phyloP scores from a whole-genome alignment of 371 early-diverging fungal genomes.

The Polyrhizophydium stewartii region DNA sequence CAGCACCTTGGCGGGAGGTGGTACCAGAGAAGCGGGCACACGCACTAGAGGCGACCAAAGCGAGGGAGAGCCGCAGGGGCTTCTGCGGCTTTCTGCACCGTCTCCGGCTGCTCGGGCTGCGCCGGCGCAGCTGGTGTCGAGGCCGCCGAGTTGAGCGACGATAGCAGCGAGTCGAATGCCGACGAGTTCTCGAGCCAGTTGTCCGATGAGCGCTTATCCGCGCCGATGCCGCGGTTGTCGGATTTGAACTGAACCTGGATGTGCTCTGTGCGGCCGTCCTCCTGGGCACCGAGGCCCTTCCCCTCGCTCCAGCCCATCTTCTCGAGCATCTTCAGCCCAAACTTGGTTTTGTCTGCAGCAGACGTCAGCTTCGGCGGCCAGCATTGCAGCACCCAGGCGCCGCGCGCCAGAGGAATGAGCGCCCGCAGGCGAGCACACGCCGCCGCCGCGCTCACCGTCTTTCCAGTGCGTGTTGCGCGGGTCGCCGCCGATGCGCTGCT shows the following conservation, averaged over 20 bases:
- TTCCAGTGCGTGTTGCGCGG: conserved; percentile 91
- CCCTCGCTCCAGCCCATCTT: conserved; percentile 87
- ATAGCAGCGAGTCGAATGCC: conserved; percentile 82
- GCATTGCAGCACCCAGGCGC: no score
- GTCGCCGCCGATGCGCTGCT: conserved; percentile 82
- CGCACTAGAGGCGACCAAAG: conserved; percentile 7
- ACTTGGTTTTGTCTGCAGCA: conserved; percentile 67
- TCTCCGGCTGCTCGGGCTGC: conserved; percentile 29
- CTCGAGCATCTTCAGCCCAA: conserved; percentile 73
- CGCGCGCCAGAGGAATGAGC: no score
- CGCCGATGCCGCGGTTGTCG: conserved; percentile 71
- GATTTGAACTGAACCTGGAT: conserved; percentile 80
- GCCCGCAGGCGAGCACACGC: no score
- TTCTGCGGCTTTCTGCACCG: conserved; percentile 10
- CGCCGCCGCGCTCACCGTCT: conserved; percentile 49
- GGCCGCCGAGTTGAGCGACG: conserved; percentile 56
- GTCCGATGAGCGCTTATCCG: conserved; percentile 75
- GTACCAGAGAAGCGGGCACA: neutral
- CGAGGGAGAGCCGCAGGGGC: neutral
- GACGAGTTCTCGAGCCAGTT: conserved; percentile 93
- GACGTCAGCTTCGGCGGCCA: no score
- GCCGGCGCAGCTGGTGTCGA: conserved; percentile 31
- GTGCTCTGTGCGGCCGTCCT: conserved; percentile 83
- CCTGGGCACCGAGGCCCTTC: conserved; percentile 72
- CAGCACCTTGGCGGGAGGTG: no score